Evolutionary conservation across 345 rosid species (phyloP).

Genomic region (Salix brachista): DNA sequence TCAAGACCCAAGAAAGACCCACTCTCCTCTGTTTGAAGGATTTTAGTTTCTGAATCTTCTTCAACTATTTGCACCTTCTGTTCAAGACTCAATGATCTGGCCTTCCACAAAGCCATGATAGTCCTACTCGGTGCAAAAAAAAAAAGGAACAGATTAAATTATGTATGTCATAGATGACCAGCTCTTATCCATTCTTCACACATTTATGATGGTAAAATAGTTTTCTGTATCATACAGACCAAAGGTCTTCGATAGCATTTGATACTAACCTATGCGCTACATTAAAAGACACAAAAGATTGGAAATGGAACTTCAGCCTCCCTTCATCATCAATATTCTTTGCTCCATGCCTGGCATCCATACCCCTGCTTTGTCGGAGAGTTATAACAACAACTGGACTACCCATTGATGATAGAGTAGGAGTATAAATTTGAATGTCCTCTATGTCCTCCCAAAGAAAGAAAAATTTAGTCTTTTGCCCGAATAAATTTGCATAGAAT

Average conservation of each 20-base stretch:
- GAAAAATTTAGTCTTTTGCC: conserved; percentile 86
- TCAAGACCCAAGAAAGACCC: conserved; percentile 78
- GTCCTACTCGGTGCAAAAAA: conserved; percentile 45
- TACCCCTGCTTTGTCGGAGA: conserved; percentile 71
- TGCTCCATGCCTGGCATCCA: conserved; percentile 90
- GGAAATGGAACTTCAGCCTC: conserved; percentile 90
- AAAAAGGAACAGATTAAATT: background rate
- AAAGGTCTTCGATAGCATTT: background rate
- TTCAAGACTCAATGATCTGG: conserved; percentile 83
- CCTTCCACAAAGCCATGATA: conserved; percentile 96
- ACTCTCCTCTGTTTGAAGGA: conserved; percentile 67
- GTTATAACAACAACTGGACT: conserved; percentile 79
- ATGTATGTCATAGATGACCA: background rate
- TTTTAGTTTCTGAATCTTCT: conserved; percentile 80
- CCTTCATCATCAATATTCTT: conserved; percentile 84
- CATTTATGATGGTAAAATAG: background rate
- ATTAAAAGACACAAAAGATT: conserved; percentile 88
- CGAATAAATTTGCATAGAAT: conserved; percentile 83
- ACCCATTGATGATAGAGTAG: conserved; percentile 90
- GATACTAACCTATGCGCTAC: conserved; percentile 72
- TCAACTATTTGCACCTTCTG: conserved; percentile 87
- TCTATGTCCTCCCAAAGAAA: conserved; percentile 98
- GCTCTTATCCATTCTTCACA: background rate
- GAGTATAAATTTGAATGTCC: conserved; percentile 71
- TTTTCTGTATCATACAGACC: background rate